phyloP scores from a whole-genome alignment of 371 early-diverging fungal genomes.

The Syncephalastrum contaminatum region DNA sequence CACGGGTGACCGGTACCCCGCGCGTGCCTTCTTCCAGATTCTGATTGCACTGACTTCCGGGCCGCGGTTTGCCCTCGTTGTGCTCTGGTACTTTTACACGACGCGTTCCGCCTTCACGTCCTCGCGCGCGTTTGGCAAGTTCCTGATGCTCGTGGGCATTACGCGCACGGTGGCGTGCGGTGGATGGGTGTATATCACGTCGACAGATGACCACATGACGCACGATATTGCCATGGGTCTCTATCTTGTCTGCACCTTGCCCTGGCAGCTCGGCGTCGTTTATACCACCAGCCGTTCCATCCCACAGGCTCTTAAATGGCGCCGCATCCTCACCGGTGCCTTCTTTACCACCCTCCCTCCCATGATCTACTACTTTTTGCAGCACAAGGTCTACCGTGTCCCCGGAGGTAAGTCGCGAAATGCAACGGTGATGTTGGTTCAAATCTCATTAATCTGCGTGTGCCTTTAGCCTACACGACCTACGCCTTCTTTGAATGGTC shows the following conservation, averaged over 20 bases:
- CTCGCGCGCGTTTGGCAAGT: constrained; percentile 53
- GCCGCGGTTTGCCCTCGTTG: constrained; percentile 67
- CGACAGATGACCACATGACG: constrained; percentile 76
- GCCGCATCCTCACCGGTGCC: constrained; percentile 41
- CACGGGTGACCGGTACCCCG: constrained; percentile 82
- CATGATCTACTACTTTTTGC: constrained; percentile 76
- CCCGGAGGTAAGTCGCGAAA: constrained; percentile 55
- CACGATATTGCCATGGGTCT: constrained; percentile 81
- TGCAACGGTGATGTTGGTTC: not conserved
- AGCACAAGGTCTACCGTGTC: constrained; percentile 73
- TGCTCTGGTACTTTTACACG: constrained; percentile 63
- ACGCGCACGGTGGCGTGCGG: constrained; percentile 74
- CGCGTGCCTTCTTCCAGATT: constrained; percentile 75
- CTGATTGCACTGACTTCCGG: constrained; percentile 75
- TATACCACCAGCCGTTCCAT: constrained; percentile 32
- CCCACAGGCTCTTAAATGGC: constrained; percentile 38
- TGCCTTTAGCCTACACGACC: constrained; percentile 76
- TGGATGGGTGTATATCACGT: constrained; percentile 83
- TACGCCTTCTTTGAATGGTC: constrained; percentile 88
- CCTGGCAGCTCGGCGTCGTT: constrained; percentile 70
- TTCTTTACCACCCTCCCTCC: constrained; percentile 73
- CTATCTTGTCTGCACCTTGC: constrained; percentile 73
- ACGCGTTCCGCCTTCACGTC: constrained; percentile 46
- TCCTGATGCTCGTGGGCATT: constrained; percentile 62
- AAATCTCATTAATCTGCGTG: no score